phyloP scores from a whole-genome alignment of 2,329 filamentous ascomycete genomes.

The Colletotrichum ledebouriae region DNA sequence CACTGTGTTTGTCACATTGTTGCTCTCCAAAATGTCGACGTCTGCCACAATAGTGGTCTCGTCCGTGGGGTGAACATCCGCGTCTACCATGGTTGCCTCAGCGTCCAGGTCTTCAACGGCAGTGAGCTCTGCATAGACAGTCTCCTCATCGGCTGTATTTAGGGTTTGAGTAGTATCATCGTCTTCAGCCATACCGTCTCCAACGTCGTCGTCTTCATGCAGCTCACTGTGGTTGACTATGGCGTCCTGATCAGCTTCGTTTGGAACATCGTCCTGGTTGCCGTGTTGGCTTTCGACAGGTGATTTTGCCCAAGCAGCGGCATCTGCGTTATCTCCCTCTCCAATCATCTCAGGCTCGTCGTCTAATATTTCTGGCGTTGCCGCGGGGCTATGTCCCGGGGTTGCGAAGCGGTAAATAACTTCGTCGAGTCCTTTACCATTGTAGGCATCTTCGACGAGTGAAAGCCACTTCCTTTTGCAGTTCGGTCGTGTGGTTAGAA shows the following conservation, averaged over 20 bases:
- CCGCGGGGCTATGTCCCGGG: constrained; percentile 41
- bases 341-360: constrained; percentile 39
- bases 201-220: constrained; percentile 26
- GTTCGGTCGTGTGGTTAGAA: constrained; percentile 57
- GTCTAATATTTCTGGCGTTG: constrained; percentile 43
- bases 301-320: constrained; percentile 31
- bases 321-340: constrained; percentile 42
- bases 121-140: constrained; percentile 22
- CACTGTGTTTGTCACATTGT: constrained; percentile 9
- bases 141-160: background rate
- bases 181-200: background rate
- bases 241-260: constrained; percentile 7
- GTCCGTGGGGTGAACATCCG: constrained; percentile 23
- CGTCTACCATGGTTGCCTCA: constrained; percentile 33
- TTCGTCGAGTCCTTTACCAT: constrained; percentile 57
- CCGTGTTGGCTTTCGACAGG: constrained; percentile 24
- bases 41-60: constrained; percentile 22
- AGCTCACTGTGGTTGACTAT: constrained; percentile 8
- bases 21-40: constrained; percentile 2
- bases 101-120: constrained; percentile 16
- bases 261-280: constrained; percentile 34
- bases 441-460: constrained; percentile 57
- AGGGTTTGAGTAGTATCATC: background rate
- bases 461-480: constrained; percentile 55
- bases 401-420: constrained; percentile 55